phyloP scores from a whole-genome alignment of 495 filamentous ascomycete genomes.

The Neurospora sp. region DNA sequence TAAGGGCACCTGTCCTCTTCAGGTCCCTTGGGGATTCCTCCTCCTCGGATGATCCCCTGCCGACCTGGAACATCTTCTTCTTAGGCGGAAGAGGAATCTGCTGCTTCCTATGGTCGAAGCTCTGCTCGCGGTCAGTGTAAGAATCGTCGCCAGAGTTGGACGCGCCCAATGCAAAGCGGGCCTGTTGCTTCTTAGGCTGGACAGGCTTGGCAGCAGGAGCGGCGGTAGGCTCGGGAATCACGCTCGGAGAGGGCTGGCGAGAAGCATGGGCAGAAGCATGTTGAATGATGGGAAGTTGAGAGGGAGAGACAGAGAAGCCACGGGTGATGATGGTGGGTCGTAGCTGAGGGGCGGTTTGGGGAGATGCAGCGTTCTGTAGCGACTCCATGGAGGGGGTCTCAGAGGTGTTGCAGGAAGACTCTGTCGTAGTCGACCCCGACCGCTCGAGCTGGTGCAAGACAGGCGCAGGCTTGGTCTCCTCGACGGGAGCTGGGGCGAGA shows the following conservation, averaged over 20 bases:
- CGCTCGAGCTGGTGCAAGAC: constrained; percentile 18
- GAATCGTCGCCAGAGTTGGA: constrained; percentile 36
- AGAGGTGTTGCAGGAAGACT: constrained; percentile 23
- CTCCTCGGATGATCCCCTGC: constrained; percentile 66
- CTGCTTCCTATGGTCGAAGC: constrained; percentile 38
- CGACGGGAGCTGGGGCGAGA: constrained; percentile 3
- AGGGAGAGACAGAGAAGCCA: constrained; percentile 85
- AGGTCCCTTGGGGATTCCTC: constrained; percentile 62
- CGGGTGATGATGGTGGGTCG: constrained; percentile 61
- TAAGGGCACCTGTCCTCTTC: constrained; percentile 81
- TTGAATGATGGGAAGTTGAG: constrained; percentile 55
- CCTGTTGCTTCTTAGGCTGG: constrained; percentile 37
- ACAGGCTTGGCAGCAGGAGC: constrained; percentile 38
- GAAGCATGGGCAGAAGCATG: constrained; percentile 17
- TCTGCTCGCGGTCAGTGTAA: constrained; percentile 31
- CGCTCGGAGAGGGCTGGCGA: constrained; percentile 15
- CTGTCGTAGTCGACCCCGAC: constrained; percentile 28
- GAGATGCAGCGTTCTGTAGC: constrained; percentile 23
- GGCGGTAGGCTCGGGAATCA: constrained; percentile 35
- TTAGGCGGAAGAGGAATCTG: constrained; percentile 38
- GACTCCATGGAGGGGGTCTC: constrained; percentile 20
- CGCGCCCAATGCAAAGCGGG: constrained; percentile 48
- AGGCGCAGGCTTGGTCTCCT: constrained; percentile 17
- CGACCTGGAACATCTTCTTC: constrained; percentile 71
- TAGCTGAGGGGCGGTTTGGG: constrained; percentile 34